These are phyloP conservation scores for Mrakia blollopis DNA, from an alignment of 768 basidiomycete species.

Conservation along the genomic window DNA sequence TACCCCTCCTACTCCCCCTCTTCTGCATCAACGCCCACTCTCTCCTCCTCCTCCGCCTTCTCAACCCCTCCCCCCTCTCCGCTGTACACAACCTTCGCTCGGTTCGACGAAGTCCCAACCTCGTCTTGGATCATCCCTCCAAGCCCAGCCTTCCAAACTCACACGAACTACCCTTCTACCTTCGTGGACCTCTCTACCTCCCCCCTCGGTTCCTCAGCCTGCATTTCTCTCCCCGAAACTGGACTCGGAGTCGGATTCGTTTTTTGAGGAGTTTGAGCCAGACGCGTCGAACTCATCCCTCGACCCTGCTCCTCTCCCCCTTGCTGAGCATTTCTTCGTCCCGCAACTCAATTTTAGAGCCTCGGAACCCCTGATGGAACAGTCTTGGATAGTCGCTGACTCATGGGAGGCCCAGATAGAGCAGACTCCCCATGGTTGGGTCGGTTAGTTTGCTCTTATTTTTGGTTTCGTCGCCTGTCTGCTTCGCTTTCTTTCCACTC, in stretches of 20 bases:
- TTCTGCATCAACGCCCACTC: neutral
- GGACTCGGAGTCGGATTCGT: neutral
- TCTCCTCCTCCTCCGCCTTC: neutral
- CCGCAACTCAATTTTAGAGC: neutral
- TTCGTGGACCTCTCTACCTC: neutral
- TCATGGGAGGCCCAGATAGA: neutral
- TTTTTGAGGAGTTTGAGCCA: neutral
- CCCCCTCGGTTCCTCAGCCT: neutral
- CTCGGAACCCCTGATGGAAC: neutral
- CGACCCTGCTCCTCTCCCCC: too few relatives aligned
- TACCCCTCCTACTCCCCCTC: conserved; percentile 3
- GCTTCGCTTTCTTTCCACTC: too few relatives aligned
- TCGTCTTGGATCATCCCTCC: neutral
- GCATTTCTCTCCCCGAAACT: neutral
- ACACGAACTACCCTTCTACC: neutral
- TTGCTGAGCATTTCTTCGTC: too few relatives aligned
- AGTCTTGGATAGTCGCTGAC: neutral
- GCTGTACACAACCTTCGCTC: neutral
- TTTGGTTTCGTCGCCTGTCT: too few relatives aligned
- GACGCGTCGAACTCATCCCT: neutral
- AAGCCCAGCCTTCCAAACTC: neutral
- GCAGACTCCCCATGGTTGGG: too few relatives aligned
- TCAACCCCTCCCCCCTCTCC: conserved; percentile 1
- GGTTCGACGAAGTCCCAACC: neutral
- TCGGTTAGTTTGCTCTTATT: neutral